Percentiles rank a stretch among this genome's conserved stretches.
These are phyloP conservation scores for Aspergillus vadensis DNA, from an alignment of 2,329 filamentous ascomycete species.

Conservation along the genomic window DNA sequence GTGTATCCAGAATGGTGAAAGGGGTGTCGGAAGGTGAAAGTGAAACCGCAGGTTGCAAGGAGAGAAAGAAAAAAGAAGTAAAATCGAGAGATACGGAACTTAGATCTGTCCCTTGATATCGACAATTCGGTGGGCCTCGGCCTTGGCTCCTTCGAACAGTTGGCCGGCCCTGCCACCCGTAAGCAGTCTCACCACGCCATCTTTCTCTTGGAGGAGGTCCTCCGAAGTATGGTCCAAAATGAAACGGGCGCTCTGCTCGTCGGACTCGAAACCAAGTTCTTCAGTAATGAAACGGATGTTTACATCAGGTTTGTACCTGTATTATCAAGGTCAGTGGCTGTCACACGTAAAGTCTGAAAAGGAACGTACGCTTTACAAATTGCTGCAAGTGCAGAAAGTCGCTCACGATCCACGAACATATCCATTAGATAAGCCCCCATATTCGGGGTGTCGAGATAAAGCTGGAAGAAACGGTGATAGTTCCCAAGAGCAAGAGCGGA, in stretches of 20 bases:
- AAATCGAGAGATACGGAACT: constrained; percentile 14
- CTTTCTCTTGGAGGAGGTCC: constrained; percentile 73
- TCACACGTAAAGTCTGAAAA: not conserved
- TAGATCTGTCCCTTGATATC: constrained; percentile 96
- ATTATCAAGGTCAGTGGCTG: constrained; percentile 48
- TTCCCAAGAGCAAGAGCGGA: constrained; percentile 91
- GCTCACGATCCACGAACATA: constrained; percentile 95
- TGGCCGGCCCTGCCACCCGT: constrained; percentile 70
- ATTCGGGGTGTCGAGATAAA: constrained; percentile 90
- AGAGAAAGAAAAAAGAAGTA: constrained; percentile 7
- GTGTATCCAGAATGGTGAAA: constrained; percentile 4
- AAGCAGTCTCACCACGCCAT: constrained; percentile 71
- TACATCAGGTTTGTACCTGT: constrained; percentile 88
- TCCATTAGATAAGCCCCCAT: constrained; percentile 99
- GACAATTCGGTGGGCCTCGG: constrained; percentile 77
- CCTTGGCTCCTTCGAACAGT: constrained; percentile 73
- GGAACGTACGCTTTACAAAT: constrained; percentile 92
- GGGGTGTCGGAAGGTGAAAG: not conserved
- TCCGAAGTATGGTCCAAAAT: constrained; percentile 78
- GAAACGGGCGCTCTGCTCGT: constrained; percentile 87
- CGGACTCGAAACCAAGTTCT: constrained; percentile 92
- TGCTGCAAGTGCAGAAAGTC: constrained; percentile 82
- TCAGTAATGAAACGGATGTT: constrained; percentile 90
- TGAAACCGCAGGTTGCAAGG: constrained; percentile 2
- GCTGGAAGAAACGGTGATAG: constrained; percentile 96